These are phyloP conservation scores for Globisporangium nodosum DNA, from an alignment of 352 stramenopile genomes.

Conservation along the genomic window DNA sequence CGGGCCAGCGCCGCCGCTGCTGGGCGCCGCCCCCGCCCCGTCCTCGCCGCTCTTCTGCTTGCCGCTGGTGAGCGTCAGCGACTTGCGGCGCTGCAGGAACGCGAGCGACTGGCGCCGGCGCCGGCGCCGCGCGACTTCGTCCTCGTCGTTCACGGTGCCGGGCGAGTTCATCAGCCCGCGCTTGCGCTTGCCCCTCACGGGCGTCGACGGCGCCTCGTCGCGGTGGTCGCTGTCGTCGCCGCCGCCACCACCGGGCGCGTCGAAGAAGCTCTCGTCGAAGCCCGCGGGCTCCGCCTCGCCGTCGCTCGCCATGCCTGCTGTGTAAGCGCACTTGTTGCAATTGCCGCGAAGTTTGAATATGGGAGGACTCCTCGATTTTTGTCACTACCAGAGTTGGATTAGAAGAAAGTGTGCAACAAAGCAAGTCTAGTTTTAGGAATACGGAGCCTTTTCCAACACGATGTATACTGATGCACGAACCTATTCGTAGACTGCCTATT, in stretches of 20 bases:
- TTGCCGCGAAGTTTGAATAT: not conserved
- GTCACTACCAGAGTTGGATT: no score
- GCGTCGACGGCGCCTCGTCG: constrained; percentile 6
- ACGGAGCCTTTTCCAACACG: no score
- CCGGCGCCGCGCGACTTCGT: constrained; percentile 56
- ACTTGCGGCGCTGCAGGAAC: constrained; percentile 67
- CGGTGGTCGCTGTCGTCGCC: not conserved
- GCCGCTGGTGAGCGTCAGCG: constrained; percentile 41
- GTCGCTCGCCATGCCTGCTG: constrained; percentile 8
- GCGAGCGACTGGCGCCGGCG: constrained; percentile 58
- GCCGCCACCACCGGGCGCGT: constrained; percentile 1
- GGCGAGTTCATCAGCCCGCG: constrained; percentile 20
- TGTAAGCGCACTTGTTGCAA: not conserved
- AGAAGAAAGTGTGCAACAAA: no score
- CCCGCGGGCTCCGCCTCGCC: not conserved
- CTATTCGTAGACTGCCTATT: no score
- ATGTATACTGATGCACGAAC: no score
- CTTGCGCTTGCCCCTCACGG: constrained; percentile 33
- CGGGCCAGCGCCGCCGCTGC: not conserved
- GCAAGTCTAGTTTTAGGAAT: no score
- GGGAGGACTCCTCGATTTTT: no score
- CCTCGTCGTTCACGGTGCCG: constrained; percentile 43
- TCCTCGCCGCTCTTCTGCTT: constrained; percentile 15
- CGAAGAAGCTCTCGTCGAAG: constrained; percentile 18
- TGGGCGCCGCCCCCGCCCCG: not conserved